Conservation (phyloP, 2,329 filamentous ascomycete species). For the Talaromyces verruculosus region DNA sequence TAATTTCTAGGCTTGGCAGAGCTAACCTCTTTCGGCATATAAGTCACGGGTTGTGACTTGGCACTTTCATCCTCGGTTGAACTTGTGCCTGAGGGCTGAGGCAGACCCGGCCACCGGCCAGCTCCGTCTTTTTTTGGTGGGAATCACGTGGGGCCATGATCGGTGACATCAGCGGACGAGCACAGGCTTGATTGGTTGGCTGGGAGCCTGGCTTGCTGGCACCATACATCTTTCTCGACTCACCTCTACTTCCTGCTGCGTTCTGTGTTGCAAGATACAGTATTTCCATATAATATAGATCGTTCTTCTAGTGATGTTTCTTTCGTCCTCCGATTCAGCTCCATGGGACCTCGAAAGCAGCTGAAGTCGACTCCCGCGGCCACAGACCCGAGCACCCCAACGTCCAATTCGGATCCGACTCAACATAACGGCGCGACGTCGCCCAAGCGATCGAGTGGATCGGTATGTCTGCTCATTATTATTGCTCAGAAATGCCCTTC, state of each 20-base stretch:
- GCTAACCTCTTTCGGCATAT: background rate
- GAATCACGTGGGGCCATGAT: conserved; percentile 16
- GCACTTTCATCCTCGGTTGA: background rate
- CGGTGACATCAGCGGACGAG: conserved; percentile 20
- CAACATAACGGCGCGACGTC: conserved; percentile 29
- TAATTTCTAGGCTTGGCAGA: conserved; percentile 15
- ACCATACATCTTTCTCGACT: background rate
- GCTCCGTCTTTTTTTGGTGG: background rate
- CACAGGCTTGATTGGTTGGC: conserved; percentile 14
- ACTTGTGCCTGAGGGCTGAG: conserved; percentile 11
- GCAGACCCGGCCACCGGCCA: background rate
- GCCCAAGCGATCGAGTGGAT: conserved; percentile 29
- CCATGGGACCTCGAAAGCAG: conserved; percentile 46
- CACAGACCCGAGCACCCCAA: conserved; percentile 31
- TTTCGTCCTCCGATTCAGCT: conserved; percentile 36
- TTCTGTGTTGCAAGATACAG: background rate
- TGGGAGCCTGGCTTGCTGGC: conserved; percentile 15
- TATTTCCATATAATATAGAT: background rate
- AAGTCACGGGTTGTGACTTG: conserved; percentile 11
- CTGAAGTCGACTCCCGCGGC: conserved; percentile 42
- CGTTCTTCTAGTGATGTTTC: background rate
- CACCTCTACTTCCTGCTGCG: background rate
- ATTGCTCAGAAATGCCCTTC: background rate
- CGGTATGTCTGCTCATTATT: conserved; percentile 30
- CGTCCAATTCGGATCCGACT: conserved; percentile 25